phyloP scores from a whole-genome alignment of 768 basidiomycete species.

The Jaapia argillacea region DNA sequence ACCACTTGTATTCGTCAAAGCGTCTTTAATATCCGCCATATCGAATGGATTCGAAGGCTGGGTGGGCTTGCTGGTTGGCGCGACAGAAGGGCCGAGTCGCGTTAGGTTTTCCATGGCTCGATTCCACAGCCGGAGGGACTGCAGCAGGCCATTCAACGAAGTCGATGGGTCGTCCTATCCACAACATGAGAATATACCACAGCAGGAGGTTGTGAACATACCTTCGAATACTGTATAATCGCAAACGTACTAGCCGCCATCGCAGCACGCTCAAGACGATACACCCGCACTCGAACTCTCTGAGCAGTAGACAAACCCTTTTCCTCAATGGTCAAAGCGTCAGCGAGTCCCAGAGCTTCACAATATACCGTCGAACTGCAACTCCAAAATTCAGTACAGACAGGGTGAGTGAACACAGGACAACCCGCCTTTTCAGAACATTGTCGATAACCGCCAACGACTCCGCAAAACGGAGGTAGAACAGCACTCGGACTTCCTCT shows the following conservation, averaged over 20 bases:
- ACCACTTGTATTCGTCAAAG: background rate
- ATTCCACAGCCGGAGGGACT: conserved; percentile 72
- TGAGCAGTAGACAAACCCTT: conserved; percentile 40
- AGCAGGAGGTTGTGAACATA: conserved; percentile 18
- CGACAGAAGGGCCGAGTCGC: conserved; percentile 36
- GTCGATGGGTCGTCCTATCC: conserved; percentile 49
- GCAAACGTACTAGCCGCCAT: conserved; percentile 63
- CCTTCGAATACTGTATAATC: conserved; percentile 58
- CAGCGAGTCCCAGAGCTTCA: conserved; percentile 46
- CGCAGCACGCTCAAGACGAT: conserved; percentile 57
- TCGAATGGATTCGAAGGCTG: conserved; percentile 53
- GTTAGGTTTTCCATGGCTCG: conserved; percentile 62
- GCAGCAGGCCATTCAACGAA: conserved; percentile 49
- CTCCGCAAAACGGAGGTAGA: conserved; percentile 59
- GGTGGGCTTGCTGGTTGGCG: conserved; percentile 13
- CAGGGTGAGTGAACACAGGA: background rate
- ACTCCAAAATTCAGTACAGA: background rate
- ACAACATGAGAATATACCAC: conserved; percentile 2
- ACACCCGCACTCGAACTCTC: conserved; percentile 49
- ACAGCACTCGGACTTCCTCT: conserved; percentile 39
- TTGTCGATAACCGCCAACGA: conserved; percentile 53
- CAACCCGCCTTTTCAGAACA: conserved; percentile 46
- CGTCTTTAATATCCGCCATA: conserved; percentile 31
- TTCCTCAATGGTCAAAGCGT: conserved; percentile 29
- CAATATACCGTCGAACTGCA: conserved; percentile 41